Evolutionary conservation across 1,284 basidiomycete species (phyloP).

Genomic region (Boletus semigastroideus): DNA sequence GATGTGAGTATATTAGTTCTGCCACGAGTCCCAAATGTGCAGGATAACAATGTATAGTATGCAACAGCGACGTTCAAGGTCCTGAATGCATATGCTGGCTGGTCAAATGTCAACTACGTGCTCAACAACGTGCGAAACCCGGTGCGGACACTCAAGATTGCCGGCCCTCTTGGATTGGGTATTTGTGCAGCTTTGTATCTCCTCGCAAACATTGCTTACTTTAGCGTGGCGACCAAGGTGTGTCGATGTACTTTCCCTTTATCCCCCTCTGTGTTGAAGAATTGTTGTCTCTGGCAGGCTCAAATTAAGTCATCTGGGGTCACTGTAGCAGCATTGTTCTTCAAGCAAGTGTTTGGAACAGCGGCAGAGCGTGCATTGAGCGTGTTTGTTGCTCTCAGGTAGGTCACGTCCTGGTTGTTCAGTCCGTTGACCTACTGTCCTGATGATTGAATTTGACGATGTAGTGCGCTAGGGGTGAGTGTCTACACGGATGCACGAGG

Average conservation of each 20-base stretch:
- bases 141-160: conserved; percentile 52
- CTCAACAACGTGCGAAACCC: conserved; percentile 55
- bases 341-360: conserved; percentile 52
- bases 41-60: conserved; percentile 36
- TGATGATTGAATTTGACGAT: neutral
- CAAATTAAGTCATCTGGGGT: conserved; percentile 46
- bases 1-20: conserved; percentile 31
- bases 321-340: conserved; percentile 55
- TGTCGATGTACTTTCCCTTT: neutral
- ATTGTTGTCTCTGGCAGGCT: conserved; percentile 23
- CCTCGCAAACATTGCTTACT: conserved; percentile 55
- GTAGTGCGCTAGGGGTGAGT: conserved; percentile 31
- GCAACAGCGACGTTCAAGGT: conserved; percentile 62
- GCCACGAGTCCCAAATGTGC: neutral
- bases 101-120: conserved; percentile 53
- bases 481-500: neutral
- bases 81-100: conserved; percentile 54
- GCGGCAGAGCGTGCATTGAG: conserved; percentile 47
- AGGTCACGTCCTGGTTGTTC: neutral
- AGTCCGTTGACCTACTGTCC: neutral
- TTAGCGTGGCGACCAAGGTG: conserved; percentile 36
- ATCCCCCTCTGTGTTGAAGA: neutral
- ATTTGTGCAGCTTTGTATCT: conserved; percentile 49
- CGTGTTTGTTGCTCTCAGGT: conserved; percentile 54
- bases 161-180: conserved; percentile 51